Evolutionary conservation across 2,329 filamentous ascomycete genomes (phyloP), one percentile per base, ranked within the genome.

Genomic region (Ophiostoma novo-ulmi): DNA sequence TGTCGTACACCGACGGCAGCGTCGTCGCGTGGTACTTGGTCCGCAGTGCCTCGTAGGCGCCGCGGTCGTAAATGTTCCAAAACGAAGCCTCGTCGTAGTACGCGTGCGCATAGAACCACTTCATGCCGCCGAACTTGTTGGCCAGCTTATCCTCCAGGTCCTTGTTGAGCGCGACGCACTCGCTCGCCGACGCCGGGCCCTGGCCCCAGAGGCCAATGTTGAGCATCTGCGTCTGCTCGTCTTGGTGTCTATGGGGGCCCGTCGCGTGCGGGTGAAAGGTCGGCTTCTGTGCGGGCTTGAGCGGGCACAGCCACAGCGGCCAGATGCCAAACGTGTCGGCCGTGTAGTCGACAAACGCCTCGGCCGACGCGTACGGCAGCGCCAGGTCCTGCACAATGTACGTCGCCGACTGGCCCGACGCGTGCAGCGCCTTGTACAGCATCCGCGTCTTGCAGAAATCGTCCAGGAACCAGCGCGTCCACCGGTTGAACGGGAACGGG

Each of bases 81-180:
- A 91, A 93, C 76, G 91, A 87, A 0, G 84, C 80, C 76, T 91
- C 85, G n/a, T 85, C 84, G 78, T 95, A 95, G 80, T 93, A 96
- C 0, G 91, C 90, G 76, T 94, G 91, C 2, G 92, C 92, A 79
- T 97, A 96, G 14, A 96, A 82, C 90, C 92, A 95, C 81, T 96
- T 96, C 82, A 91, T 87, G 2, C 92, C 93, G 66, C 89, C 88
- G 0, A 95, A 84, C 74, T 87, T 83, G 69, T 58, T 31, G 67
- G 82, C 82, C 4, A 94, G 85, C 76, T 90, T 90, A 26, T 82
- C 80, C 80, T 96, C 93, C 26, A 96, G 83, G 63, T 83, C 84
- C 41, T 89, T 85, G 79, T 96, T 96, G 75, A 87, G 86, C 55
- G 80, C 77, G 1, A 94, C 82, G 76, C 94, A 94, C n/a, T 83